Evolutionary conservation across 2,329 filamentous ascomycete genomes (phyloP), one percentile per base, ranked within the genome.

Genomic region (Aphanoascus verrucosus): DNA sequence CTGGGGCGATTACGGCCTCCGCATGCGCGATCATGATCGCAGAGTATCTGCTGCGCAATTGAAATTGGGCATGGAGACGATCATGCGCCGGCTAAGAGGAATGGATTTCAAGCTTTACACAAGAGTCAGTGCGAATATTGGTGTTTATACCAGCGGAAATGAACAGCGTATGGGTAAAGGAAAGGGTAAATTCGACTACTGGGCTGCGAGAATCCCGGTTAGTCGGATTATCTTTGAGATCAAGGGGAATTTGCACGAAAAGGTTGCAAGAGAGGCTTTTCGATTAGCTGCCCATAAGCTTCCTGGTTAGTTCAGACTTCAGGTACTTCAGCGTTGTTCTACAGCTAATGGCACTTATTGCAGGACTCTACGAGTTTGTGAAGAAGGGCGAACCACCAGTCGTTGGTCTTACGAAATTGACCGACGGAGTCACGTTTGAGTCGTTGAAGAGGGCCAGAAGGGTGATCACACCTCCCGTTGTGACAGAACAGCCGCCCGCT

Each of bases 91-190:
- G 57, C 75, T 98, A 45, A 80, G 93, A 74, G 93, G 93, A 44
- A 84, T 94, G 78, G 88, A 89, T 65, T 98, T 94, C 70, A 83
- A 88, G 53, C 70, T 98, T 45, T 98, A 94, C 74, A 94, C 88
- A 74, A 81, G 93, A 58, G 84, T 97, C 50, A 83, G 82, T 63
- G 93, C 90, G 59, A 95, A 94, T 66, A 86, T 97, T 60, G 93
- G 91, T 66, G 94, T 98, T 19, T 98, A 93, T 70, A 85, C 88
- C 55, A 93, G 85, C 69, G 93, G 93, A 55, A 98, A 97, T 65
- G 93, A 98, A 74, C 85, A 88, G 69, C 85, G 93, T 80, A 98
- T 98, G 94, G 93, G 93, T 69, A 98, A 97, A 73, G 93, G 93
- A 72, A 98, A 98, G 70, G 93, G 93, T 62, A 86, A 84, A 58